Percentiles rank a stretch among this genome's conserved stretches.
Conservation (phyloP, 179 eudicot species). For the Corrigiola litoralis region DNA sequence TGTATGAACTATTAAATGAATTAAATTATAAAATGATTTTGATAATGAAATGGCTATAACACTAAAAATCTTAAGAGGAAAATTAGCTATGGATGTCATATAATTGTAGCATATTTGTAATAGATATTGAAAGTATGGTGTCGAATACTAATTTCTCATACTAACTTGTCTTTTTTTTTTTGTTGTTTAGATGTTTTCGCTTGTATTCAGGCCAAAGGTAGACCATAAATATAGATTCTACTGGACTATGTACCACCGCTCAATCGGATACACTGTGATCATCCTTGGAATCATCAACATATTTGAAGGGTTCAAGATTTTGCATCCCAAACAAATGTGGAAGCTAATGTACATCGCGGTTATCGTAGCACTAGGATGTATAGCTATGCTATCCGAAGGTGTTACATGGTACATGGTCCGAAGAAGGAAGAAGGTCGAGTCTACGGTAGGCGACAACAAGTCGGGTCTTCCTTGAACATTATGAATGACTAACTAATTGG, state of each 20-base stretch:
- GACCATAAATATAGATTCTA: slow-evolving; percentile 50
- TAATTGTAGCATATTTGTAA: too few species aligned
- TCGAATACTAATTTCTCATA: too few species aligned
- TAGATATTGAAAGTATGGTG: neutral
- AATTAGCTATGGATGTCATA: too few species aligned
- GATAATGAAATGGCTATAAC: too few species aligned
- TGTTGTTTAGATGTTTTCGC: slow-evolving; percentile 49
- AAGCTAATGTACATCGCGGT: slow-evolving; percentile 35
- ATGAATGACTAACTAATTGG: too few species aligned
- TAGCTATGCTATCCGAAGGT: slow-evolving; percentile 33
- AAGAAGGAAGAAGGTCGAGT: slow-evolving; percentile 28
- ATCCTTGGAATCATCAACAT: slow-evolving; percentile 47
- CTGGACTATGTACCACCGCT: slow-evolving; percentile 63
- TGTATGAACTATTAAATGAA: too few species aligned
- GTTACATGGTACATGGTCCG: slow-evolving; percentile 34
- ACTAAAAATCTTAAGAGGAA: too few species aligned
- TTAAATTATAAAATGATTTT: too few species aligned
- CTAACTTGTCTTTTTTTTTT: too few species aligned
- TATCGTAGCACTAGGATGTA: slow-evolving; percentile 21
- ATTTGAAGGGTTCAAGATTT: slow-evolving; percentile 47
- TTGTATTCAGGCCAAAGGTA: slow-evolving; percentile 51
- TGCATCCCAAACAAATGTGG: slow-evolving; percentile 46
- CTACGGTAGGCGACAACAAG: too few species aligned
- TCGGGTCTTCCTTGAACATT: too few species aligned
- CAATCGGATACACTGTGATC: slow-evolving; percentile 35